phyloP scores from a whole-genome alignment of 2,329 filamentous ascomycete genomes.

The Ophiostoma pallidulum region DNA sequence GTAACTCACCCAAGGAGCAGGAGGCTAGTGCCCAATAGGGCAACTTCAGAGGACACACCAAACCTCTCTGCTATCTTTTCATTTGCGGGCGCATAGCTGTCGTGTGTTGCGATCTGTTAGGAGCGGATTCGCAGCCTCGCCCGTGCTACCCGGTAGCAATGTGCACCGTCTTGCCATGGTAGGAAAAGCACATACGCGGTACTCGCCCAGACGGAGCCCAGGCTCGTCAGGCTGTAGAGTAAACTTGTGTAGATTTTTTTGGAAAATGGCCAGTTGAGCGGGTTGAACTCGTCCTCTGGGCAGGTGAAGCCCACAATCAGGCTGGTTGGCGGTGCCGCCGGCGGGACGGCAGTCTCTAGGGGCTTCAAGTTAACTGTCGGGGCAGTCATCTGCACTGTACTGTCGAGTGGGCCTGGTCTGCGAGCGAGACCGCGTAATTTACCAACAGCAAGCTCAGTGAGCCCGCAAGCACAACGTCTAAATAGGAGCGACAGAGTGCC shows the following conservation, averaged over 20 bases:
- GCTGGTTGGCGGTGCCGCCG: not conserved
- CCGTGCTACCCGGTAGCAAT: not conserved
- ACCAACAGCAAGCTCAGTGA: no score
- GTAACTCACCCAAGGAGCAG: slow-evolving; percentile 2
- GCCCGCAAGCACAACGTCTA: no score
- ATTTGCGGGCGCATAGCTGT: slow-evolving; percentile 5
- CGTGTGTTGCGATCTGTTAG: not conserved
- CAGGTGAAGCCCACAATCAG: not conserved
- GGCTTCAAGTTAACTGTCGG: not conserved
- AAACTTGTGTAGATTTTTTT: slow-evolving; percentile 4
- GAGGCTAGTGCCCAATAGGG: slow-evolving; percentile 4
- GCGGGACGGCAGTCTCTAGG: no score
- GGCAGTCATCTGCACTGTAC: no score
- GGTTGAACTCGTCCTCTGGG: slow-evolving; percentile 1
- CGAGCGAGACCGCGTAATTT: no score
- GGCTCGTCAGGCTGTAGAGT: slow-evolving; percentile 8
- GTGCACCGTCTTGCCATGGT: no score
- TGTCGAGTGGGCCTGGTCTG: no score
- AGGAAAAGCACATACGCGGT: no score
- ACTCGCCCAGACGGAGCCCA: slow-evolving; percentile 8
- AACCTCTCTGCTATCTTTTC: slow-evolving; percentile 2
- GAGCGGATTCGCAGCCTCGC: no score
- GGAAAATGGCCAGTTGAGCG: slow-evolving; percentile 7
- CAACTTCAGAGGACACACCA: slow-evolving; percentile 4
- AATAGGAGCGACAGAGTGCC: no score